Percentiles rank a stretch among this genome's conserved stretches.
Conservation (phyloP, 2,329 filamentous ascomycete species). For the Diaporthe ampelina region DNA sequence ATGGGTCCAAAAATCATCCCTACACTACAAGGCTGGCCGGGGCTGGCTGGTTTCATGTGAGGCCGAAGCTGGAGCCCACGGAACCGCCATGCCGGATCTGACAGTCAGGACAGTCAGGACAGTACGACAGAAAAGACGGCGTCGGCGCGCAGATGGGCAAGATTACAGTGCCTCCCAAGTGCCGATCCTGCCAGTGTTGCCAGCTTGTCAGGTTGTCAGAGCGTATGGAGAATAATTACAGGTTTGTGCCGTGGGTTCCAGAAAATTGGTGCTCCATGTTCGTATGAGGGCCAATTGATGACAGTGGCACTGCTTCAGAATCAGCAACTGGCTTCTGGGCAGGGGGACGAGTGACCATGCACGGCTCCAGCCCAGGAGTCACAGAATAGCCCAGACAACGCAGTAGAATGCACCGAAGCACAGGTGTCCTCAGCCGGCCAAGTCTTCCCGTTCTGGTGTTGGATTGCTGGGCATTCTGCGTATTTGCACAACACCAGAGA, state of each 20-base stretch:
- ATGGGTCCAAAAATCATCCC: conserved; percentile 12
- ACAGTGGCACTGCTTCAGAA: conserved; percentile 29
- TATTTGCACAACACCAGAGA: conserved; percentile 14
- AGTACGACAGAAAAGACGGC: neutral
- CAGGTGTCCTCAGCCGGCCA: conserved; percentile 10
- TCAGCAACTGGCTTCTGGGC: conserved; percentile 30
- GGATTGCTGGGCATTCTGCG: neutral
- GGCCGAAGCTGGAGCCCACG: conserved; percentile 17
- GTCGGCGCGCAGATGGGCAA: neutral
- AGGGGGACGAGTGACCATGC: neutral
- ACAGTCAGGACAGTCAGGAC: too few relatives aligned
- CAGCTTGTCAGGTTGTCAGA: conserved; percentile 18
- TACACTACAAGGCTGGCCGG: neutral
- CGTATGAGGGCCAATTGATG: conserved; percentile 32
- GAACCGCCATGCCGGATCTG: conserved; percentile 20
- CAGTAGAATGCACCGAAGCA: neutral
- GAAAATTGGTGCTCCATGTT: conserved; percentile 32
- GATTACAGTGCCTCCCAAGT: conserved; percentile 5
- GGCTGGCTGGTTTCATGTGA: conserved; percentile 21
- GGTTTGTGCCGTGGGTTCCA: conserved; percentile 25
- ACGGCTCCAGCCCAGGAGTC: neutral
- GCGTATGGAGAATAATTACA: conserved; percentile 2
- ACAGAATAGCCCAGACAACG: neutral
- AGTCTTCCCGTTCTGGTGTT: conserved; percentile 14
- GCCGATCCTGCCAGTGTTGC: conserved; percentile 26